A percentile compares a stretch with the other conserved stretches of the same genome.
Evolutionary conservation across 129 eudicot species (phyloP).

Genomic region (Pittosporum tobira): DNA sequence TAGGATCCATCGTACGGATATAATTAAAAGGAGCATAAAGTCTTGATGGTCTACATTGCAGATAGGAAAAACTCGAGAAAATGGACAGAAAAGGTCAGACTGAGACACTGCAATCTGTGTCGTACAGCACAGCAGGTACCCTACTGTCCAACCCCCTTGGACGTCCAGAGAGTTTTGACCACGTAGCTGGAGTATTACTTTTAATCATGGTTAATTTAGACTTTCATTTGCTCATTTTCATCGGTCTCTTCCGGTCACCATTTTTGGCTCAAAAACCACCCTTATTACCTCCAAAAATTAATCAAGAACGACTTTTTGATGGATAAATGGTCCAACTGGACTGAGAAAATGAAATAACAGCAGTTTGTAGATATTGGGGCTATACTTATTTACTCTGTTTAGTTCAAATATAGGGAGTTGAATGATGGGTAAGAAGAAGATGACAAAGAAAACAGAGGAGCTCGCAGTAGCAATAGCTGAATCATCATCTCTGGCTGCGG

Average conservation of each 20-base stretch:
- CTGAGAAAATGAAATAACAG: no score
- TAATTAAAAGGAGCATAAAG: no score
- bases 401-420: not conserved
- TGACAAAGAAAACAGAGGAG: conserved; percentile 36
- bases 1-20: no score
- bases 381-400: not conserved
- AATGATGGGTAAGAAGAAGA: conserved; percentile 57
- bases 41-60: no score
- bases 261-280: no score
- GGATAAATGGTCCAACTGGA: no score
- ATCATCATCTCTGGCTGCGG: conserved; percentile 40
- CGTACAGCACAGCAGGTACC: not conserved
- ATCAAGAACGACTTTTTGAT: no score
- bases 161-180: not conserved
- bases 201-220: not conserved
- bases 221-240: not conserved
- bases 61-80: not conserved
- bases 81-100: conserved; percentile 9
- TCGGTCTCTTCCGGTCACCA: not conserved
- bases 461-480: conserved; percentile 45
- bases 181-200: no score
- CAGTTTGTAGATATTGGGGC: not conserved
- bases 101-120: conserved; percentile 13
- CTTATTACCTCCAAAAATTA: no score
- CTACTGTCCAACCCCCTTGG: not conserved